These are phyloP conservation scores for Zea mays DNA, from an alignment of 176 grass and related monocot genomes.

Conservation along the genomic window DNA sequence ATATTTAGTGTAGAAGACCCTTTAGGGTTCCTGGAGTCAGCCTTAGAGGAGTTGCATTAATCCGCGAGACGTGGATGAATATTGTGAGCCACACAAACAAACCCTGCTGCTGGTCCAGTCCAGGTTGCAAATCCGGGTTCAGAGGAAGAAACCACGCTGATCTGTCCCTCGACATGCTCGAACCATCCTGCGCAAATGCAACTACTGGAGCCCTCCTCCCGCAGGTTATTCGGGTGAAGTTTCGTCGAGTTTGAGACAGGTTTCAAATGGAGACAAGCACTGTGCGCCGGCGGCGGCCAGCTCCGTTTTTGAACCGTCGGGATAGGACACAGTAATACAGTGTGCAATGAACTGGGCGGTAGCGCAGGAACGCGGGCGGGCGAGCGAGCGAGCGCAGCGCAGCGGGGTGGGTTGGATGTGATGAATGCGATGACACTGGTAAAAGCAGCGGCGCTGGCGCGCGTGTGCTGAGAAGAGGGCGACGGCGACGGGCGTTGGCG, in stretches of 20 bases:
- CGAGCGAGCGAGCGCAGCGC: too few species aligned
- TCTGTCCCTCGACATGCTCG: neutral
- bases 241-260: neutral
- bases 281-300: neutral
- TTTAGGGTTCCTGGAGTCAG: too few species aligned
- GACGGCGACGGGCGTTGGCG: conserved; percentile 23
- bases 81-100: conserved; percentile 26
- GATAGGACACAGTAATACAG: too few species aligned
- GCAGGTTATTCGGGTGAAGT: neutral
- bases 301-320: neutral
- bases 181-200: neutral
- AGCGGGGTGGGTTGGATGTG: too few species aligned
- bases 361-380: neutral
- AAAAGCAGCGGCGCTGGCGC: neutral
- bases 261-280: neutral
- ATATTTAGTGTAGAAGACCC: too few species aligned
- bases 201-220: neutral
- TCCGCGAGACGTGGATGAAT: neutral
- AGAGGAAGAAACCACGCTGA: neutral
- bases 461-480: neutral
- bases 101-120: neutral
- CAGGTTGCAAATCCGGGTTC: neutral
- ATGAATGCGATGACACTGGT: neutral
- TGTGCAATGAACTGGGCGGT: neutral
- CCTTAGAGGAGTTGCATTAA: neutral